These are phyloP conservation scores for Talaromyces trachyspermus DNA, from an alignment of 495 filamentous ascomycete genomes.

Conservation along the genomic window DNA sequence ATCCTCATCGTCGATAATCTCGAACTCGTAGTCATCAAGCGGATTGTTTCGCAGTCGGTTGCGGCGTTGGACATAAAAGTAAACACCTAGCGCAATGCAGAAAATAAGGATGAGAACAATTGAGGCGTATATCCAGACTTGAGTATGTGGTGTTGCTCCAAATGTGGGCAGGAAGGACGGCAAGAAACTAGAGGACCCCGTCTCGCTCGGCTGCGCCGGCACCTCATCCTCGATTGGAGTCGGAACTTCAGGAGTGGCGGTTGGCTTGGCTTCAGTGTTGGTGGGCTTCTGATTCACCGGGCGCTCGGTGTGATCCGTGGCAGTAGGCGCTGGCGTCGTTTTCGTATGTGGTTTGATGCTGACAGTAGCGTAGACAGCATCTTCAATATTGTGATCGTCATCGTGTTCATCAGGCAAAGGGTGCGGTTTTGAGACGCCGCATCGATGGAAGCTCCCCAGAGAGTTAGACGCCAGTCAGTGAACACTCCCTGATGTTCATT, in stretches of 20 bases:
- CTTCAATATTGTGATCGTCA: slow-evolving; percentile 67
- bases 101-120: slow-evolving; percentile 78
- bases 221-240: slow-evolving; percentile 3
- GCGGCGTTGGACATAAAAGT: slow-evolving; percentile 70
- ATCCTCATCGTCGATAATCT: slow-evolving; percentile 81
- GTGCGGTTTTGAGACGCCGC: slow-evolving; percentile 57
- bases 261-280: slow-evolving; percentile 19
- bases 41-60: slow-evolving; percentile 66
- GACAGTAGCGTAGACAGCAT: slow-evolving; percentile 46
- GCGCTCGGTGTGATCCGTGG: slow-evolving; percentile 69
- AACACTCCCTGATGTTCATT: slow-evolving; percentile 74
- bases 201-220: slow-evolving; percentile 18
- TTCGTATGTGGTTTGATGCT: slow-evolving; percentile 40
- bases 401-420: slow-evolving; percentile 82
- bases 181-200: slow-evolving; percentile 53
- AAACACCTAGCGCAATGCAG: slow-evolving; percentile 69
- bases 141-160: slow-evolving; percentile 80
- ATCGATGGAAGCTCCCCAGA: slow-evolving; percentile 88
- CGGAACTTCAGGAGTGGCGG: slow-evolving; percentile 8
- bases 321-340: slow-evolving; percentile 35
- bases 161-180: slow-evolving; percentile 94
- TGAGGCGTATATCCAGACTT: slow-evolving; percentile 91
- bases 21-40: slow-evolving; percentile 89
- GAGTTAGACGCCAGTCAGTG: slow-evolving; percentile 84
- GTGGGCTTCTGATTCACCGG: slow-evolving; percentile 60